Percentiles rank a stretch among this genome's conserved stretches.
Evolutionary conservation across 2,329 filamentous ascomycete genomes (phyloP).

Genomic region (Penicillium sp.): DNA sequence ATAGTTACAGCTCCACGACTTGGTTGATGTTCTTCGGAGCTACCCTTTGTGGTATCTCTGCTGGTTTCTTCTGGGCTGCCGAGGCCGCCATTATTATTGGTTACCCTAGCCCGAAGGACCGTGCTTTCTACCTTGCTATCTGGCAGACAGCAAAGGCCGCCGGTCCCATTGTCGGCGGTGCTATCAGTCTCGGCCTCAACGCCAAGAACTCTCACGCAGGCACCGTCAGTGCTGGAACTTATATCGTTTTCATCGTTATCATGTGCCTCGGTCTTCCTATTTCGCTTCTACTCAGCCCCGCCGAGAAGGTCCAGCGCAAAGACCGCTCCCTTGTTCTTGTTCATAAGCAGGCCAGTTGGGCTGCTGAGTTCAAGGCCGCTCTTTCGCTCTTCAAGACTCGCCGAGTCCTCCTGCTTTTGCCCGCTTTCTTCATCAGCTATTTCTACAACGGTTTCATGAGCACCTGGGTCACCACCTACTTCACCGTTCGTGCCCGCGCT

Average conservation of each 20-base stretch:
- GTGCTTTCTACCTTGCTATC: conserved; percentile 29
- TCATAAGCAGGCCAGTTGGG: conserved; percentile 25
- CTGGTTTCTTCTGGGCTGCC: conserved; percentile 55
- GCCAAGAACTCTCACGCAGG: conserved; percentile 19
- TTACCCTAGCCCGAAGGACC: conserved; percentile 37
- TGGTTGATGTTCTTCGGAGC: conserved; percentile 57
- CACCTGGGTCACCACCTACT: conserved; percentile 30
- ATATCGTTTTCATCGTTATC: conserved; percentile 30
- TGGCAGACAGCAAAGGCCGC: conserved; percentile 31
- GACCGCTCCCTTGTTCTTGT: conserved; percentile 27
- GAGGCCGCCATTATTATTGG: conserved; percentile 55
- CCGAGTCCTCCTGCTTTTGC: conserved; percentile 27
- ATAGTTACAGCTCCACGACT: conserved; percentile 55
- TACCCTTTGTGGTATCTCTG: conserved; percentile 51
- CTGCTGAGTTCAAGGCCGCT: conserved; percentile 26
- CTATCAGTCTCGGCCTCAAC: conserved; percentile 28
- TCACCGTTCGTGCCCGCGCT: conserved; percentile 28
- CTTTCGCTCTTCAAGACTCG: conserved; percentile 23
- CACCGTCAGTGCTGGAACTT: conserved; percentile 24
- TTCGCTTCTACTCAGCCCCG: conserved; percentile 24
- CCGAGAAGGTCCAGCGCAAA: conserved; percentile 31
- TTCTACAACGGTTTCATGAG: conserved; percentile 36
- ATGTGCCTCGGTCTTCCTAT: conserved; percentile 30
- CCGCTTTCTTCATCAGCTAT: conserved; percentile 35
- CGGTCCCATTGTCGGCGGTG: conserved; percentile 28